Evolutionary conservation across 129 eudicot genomes (phyloP), one percentile per base, ranked within the genome.

Genomic region (Lonicera japonica): DNA sequence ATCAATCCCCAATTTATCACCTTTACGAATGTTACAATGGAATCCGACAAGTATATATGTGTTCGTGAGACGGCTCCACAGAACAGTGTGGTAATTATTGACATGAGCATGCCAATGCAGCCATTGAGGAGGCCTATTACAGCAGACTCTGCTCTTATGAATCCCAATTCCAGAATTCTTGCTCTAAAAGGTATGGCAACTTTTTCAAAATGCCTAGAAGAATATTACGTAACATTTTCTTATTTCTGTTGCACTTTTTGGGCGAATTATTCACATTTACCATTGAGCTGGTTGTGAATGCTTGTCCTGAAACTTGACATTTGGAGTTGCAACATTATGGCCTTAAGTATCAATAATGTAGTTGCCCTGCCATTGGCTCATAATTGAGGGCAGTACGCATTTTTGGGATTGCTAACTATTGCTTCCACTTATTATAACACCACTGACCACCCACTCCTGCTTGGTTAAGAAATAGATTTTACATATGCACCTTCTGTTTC

Each of bases 1-100:
- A 84, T 90, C 79, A 90, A 79, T 65, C 87, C 75, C 25, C 95
- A 90, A 80, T 90, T 90, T 76, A 86, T 90, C 57, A 90, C 97
- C 1, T 90, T 90, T 46, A 86, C 95, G 4, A 84, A 90, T 79
- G 97, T 90, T 25, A 86, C 97, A 0, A 90, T 90, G 97, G 97
- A 90, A 78, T 90, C 97, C 1, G 97, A 90, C 68, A 90, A 86
- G 83, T 90, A 80, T 62, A 86, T 90, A 61, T 90, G 97, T 66
- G 97, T 90, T 21, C 86, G 97, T 10, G 97, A 90, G 87, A 90
- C 97, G 4, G 68, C 95, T 15, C 97, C 97, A 25, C 97, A 90
- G 64, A 86, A 90, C 68, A 86, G 91, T 65, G 95, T 91, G 52
- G 98, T 91, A 51, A 91, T 91, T 76, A 75, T 91, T 34, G 98